Evolutionary conservation across 2,329 filamentous ascomycete genomes (phyloP), one percentile per base, ranked within the genome.

Genomic region (Fusarium sp.): DNA sequence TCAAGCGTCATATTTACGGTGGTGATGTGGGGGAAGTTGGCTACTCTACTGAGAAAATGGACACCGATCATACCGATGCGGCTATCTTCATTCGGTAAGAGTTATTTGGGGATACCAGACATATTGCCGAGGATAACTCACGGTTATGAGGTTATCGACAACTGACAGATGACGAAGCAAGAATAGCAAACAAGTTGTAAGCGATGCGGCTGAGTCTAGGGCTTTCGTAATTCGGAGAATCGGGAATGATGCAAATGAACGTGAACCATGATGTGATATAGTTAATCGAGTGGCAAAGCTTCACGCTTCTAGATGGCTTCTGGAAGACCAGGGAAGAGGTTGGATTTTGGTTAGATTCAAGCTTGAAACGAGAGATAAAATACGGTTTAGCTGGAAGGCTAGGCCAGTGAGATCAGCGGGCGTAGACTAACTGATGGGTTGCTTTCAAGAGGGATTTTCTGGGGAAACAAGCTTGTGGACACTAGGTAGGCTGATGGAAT

Each of bases 401-500:
- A 31, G 29, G 17, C 8, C 4, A 33, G 21, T 15, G n/a, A 20
- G 58, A 67, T 67, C 37, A 46, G 45, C 58, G 43, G 49, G 45
- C 63, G 43, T 11, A n/a, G n/a, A n/a, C n/a, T n/a, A 46, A 50
- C 13, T 46, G 57, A 66, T 66, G 41, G 29, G 17, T 33, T 21
- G 20, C 33, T 31, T 49, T n/a, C 31, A 23, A 42, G 58, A 55
- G 58, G 43, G 31, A 37, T 54, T 55, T 66, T 61, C 63, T 46
- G 65, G 64, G 65, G 64, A 60, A 67, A 51, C 58, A 64, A 67
- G 58, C 47, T 67, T 63, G 50, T 39, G 33, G 21, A 29, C 53
- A 56, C 63, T 46, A 57, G 45, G 14, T 52, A 63, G 47, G 39
- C 21, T 58, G 35, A n/a, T 50, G 41, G 57, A 8, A 58, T 57